Percentiles rank a stretch among this genome's conserved stretches.
phyloP scores from a whole-genome alignment of 176 grass and related monocot genomes.

The Musa acuminata region DNA sequence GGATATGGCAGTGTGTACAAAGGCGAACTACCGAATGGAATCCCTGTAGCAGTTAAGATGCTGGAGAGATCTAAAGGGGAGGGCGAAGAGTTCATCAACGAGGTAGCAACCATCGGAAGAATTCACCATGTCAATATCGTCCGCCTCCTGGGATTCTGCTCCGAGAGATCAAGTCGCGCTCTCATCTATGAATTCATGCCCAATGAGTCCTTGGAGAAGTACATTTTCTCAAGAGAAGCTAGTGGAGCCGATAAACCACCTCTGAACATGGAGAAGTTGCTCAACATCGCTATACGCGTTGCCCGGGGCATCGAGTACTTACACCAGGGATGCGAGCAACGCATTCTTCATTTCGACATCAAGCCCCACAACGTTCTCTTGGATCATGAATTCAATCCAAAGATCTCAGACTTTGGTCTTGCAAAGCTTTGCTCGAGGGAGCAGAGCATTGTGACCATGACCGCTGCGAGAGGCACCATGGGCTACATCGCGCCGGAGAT shows the following conservation, averaged over 20 bases:
- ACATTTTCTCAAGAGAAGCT: not conserved
- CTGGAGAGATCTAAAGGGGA: constrained; percentile 32
- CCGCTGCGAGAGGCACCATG: constrained; percentile 30
- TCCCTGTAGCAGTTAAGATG: constrained; percentile 63
- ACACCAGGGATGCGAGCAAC: constrained; percentile 50
- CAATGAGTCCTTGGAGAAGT: no score
- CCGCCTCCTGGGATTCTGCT: no score
- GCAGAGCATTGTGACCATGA: constrained; percentile 40
- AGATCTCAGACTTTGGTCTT: no score
- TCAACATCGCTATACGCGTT: constrained; percentile 33
- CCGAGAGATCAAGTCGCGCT: no score
- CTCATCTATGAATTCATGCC: no score
- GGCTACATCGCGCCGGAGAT: no score
- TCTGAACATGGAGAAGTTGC: constrained; percentile 10
- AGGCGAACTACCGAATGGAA: constrained; percentile 36
- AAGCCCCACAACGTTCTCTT: constrained; percentile 8
- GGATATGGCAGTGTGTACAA: constrained; percentile 58
- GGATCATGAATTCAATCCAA: no score
- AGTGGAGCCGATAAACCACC: not conserved
- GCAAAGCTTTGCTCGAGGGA: constrained; percentile 35
- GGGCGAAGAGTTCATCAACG: constrained; percentile 68
- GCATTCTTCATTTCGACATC: constrained; percentile 65
- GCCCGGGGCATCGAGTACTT: constrained; percentile 56
- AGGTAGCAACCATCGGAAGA: constrained; percentile 52
- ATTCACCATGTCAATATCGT: constrained; percentile 38